phyloP scores from a whole-genome alignment of 306 rosid genomes.

The Quercus glauca region DNA sequence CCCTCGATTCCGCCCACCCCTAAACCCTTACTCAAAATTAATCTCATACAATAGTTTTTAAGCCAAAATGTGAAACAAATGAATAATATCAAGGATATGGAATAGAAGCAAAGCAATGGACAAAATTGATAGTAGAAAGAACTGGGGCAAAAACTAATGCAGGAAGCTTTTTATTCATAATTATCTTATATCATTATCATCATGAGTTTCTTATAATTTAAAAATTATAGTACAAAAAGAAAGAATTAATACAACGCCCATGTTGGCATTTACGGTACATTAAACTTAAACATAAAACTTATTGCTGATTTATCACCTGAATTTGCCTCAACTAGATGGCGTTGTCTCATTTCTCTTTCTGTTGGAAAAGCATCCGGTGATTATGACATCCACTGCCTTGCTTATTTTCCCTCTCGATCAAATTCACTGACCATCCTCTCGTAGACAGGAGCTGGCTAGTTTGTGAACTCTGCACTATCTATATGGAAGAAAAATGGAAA shows the following conservation, averaged over 20 bases:
- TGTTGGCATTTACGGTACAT: conserved; percentile 25
- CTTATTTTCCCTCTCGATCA: not conserved
- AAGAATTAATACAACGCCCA: conserved; percentile 29
- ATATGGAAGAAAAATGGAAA: conserved; percentile 27
- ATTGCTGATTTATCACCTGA: conserved; percentile 39
- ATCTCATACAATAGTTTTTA: no score
- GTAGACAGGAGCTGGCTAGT: conserved; percentile 31
- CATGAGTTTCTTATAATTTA: conserved; percentile 16
- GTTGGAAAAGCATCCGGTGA: not conserved
- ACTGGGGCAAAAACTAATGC: not conserved
- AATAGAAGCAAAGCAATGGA: not conserved
- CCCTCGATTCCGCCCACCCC: not conserved
- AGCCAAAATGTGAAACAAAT: no score
- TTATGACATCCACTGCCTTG: conserved; percentile 25
- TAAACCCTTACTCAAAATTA: not conserved
- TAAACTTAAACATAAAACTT: conserved; percentile 28
- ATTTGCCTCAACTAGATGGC: conserved; percentile 32
- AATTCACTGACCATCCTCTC: not conserved
- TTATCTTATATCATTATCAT: not conserved
- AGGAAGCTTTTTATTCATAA: conserved; percentile 18
- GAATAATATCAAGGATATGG: not conserved
- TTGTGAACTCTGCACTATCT: conserved; percentile 38
- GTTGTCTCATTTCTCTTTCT: conserved; percentile 24
- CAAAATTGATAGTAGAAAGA: not conserved
- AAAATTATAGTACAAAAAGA: conserved; percentile 10